phyloP scores from a whole-genome alignment of 176 grass and related monocot species.

The Juncus inflexus region DNA sequence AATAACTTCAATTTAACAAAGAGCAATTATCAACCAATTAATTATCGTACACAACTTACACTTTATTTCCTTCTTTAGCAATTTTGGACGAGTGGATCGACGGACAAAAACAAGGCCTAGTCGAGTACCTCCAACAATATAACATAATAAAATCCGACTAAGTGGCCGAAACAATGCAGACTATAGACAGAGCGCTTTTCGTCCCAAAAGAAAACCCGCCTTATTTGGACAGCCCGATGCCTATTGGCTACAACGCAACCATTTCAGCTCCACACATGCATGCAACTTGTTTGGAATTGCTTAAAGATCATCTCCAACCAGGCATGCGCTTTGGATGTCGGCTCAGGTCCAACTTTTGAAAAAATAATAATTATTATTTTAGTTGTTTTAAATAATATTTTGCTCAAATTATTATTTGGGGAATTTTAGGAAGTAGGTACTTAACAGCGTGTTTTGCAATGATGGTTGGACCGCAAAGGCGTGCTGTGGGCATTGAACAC shows the following conservation, averaged over 20 bases:
- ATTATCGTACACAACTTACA: no score
- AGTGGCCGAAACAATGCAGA: conserved; percentile 70
- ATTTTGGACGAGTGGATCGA: conserved; percentile 6
- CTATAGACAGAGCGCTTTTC: conserved; percentile 61
- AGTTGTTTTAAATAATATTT: no score
- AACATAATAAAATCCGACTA: conserved; percentile 37
- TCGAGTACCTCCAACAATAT: not conserved
- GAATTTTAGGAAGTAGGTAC: conserved; percentile 24
- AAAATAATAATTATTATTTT: no score
- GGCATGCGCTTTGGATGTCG: conserved; percentile 82
- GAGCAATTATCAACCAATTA: no score
- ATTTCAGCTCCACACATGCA: conserved; percentile 28
- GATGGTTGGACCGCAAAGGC: conserved; percentile 36
- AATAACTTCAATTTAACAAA: no score
- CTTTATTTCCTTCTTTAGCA: conserved; percentile 41
- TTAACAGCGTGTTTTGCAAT: no score
- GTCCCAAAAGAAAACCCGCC: conserved; percentile 42
- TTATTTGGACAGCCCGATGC: conserved; percentile 68
- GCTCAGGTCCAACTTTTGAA: conserved; percentile 46
- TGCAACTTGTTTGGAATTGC: conserved; percentile 72
- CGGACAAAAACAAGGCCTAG: conserved; percentile 33
- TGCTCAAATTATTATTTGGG: no score
- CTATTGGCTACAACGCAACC: conserved; percentile 73
- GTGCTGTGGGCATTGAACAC: conserved; percentile 67
- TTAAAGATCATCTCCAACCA: conserved; percentile 67